Percentiles rank a stretch among this genome's conserved stretches.
Conservation (phyloP, 2,329 filamentous ascomycete genomes). For the Trichoderma sp. region DNA sequence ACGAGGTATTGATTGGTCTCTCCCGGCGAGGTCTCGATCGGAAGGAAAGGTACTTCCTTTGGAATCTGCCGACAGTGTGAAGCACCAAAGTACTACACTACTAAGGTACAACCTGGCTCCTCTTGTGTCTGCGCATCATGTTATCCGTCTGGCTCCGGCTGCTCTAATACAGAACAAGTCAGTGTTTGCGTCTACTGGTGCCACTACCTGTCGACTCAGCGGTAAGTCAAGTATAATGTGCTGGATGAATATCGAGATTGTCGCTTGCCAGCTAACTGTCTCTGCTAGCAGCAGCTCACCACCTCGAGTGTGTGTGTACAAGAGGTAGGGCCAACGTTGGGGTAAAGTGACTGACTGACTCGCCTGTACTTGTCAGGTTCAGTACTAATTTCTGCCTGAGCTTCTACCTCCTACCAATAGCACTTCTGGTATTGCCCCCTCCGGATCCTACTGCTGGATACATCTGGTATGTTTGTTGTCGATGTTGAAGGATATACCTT, state of each 20-base stretch:
- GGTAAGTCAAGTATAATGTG: background rate
- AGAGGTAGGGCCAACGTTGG: background rate
- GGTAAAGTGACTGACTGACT: background rate
- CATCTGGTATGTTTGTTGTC: background rate
- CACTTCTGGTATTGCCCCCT: background rate
- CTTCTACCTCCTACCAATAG: background rate
- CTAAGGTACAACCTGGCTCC: background rate
- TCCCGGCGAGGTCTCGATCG: constrained; percentile 1
- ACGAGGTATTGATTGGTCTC: constrained; percentile 9
- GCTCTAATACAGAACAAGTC: background rate
- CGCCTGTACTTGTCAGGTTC: background rate
- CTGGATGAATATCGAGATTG: background rate
- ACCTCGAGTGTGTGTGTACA: background rate
- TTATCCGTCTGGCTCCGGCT: background rate
- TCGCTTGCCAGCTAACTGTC: background rate
- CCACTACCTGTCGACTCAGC: background rate
- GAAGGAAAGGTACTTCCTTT: background rate
- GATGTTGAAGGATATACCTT: background rate
- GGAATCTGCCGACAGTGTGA: background rate
- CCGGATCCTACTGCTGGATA: background rate
- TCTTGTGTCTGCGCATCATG: background rate
- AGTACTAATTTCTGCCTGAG: background rate
- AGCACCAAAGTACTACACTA: background rate
- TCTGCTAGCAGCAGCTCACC: background rate
- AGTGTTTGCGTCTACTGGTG: background rate